Percentiles rank a stretch among this genome's conserved stretches.
Evolutionary conservation across 2,329 filamentous ascomycete genomes (phyloP).

Genomic region (Fusarium robinianum): DNA sequence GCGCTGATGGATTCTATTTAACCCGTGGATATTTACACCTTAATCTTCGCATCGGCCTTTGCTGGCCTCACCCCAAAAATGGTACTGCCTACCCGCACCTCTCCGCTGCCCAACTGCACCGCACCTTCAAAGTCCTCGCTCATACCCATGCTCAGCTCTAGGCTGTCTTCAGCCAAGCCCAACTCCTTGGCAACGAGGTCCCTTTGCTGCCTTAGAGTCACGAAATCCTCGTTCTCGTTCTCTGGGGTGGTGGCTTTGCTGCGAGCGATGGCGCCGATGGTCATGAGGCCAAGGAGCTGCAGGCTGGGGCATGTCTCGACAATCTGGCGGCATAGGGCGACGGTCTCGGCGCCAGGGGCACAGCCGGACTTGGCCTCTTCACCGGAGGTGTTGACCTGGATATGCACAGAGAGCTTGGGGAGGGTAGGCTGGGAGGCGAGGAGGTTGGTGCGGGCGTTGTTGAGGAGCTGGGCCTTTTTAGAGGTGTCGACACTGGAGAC

Average conservation of each 20-base stretch:
- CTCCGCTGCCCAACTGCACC: slow-evolving; percentile 78
- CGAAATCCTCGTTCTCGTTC: slow-evolving; percentile 91
- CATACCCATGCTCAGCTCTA: slow-evolving; percentile 99
- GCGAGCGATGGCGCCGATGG: slow-evolving; percentile 91
- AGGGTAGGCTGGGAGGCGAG: slow-evolving; percentile 45
- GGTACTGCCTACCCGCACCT: slow-evolving; percentile 90
- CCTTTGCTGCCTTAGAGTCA: slow-evolving; percentile 67
- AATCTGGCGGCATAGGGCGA: slow-evolving; percentile 71
- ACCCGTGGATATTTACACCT: slow-evolving; percentile 47
- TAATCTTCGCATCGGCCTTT: slow-evolving; percentile 77
- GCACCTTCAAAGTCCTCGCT: slow-evolving; percentile 94
- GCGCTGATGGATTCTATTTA: slow-evolving; percentile 8
- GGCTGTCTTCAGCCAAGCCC: slow-evolving; percentile 49
- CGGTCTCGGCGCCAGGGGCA: slow-evolving; percentile 64
- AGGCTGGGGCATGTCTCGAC: slow-evolving; percentile 72
- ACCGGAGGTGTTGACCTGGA: slow-evolving; percentile 95
- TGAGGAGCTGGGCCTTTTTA: slow-evolving; percentile 85
- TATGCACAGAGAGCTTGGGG: slow-evolving; percentile 70
- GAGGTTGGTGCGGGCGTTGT: slow-evolving; percentile 72
- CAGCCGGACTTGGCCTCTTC: slow-evolving; percentile 86
- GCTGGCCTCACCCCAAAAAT: slow-evolving; percentile 86
- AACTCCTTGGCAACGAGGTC: slow-evolving; percentile 67
- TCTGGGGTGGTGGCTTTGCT: slow-evolving; percentile 74
- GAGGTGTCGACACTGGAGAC: slow-evolving; percentile 86
- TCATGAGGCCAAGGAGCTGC: slow-evolving; percentile 85